Conservation (phyloP, 805 yeast species). For the Starmerella bombicola region DNA sequence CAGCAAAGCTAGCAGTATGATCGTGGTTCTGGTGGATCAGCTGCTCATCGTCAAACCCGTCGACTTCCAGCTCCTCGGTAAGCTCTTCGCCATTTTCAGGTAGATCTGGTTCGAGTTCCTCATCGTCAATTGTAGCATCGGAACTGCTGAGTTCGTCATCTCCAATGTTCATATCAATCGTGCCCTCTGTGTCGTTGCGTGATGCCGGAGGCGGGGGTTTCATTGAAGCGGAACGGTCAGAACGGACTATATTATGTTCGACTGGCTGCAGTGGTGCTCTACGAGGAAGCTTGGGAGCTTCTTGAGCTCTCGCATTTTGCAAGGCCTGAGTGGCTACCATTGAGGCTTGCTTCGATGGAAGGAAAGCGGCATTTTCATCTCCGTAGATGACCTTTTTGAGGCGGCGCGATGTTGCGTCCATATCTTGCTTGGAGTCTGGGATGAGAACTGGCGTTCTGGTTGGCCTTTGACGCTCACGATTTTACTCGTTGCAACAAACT, state of each 20-base stretch:
- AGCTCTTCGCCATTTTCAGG: constrained; percentile 4
- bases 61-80: constrained; percentile 4
- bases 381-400: constrained; percentile 3
- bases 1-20: constrained; percentile 20
- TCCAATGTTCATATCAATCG: not conserved
- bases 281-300: constrained; percentile 10
- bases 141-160: constrained; percentile 8
- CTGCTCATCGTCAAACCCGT: constrained; percentile 18
- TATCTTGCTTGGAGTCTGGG: too few relatives aligned
- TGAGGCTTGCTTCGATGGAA: constrained; percentile 16
- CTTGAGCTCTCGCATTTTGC: constrained; percentile 13
- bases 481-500: too few relatives aligned
- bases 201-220: not conserved
- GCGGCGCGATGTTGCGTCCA: constrained; percentile 17
- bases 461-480: too few relatives aligned
- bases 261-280: constrained; percentile 15
- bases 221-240: constrained; percentile 1
- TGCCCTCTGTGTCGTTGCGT: not conserved
- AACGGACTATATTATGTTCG: constrained; percentile 5
- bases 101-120: not conserved
- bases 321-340: constrained; percentile 11
- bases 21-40: constrained; percentile 18
- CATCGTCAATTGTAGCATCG: constrained; percentile 19
- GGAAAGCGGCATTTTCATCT: constrained; percentile 15
- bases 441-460: too few relatives aligned